phyloP scores from a whole-genome alignment of 768 basidiomycete genomes.

The Obba rivulosa region DNA sequence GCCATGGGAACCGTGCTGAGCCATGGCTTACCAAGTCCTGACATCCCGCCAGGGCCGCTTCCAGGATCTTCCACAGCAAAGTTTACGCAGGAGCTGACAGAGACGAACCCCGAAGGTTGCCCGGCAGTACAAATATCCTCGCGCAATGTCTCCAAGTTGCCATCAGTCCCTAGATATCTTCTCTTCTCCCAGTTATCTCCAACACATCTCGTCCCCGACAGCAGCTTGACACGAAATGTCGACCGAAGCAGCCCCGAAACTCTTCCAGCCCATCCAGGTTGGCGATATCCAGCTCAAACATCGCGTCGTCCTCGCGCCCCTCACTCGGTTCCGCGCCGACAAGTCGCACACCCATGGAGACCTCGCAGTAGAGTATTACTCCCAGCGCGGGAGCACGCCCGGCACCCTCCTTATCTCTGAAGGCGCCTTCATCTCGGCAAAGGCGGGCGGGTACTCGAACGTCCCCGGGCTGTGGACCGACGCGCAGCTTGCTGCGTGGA shows the following conservation, averaged over 20 bases:
- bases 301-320: constrained; percentile 45
- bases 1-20: no score
- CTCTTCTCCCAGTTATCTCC: no score
- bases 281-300: constrained; percentile 38
- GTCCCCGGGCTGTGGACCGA: constrained; percentile 56
- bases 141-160: no score
- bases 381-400: constrained; percentile 37
- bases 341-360: constrained; percentile 27
- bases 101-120: no score
- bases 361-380: constrained; percentile 38
- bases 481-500: constrained; percentile 38
- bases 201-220: no score
- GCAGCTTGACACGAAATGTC: no score
- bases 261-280: constrained; percentile 41
- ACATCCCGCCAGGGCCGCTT: no score
- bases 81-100: no score
- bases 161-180: no score
- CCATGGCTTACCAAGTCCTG: no score
- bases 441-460: constrained; percentile 40
- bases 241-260: constrained; percentile 6
- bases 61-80: no score
- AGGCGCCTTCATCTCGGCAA: constrained; percentile 41
- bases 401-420: constrained; percentile 53
- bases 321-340: constrained; percentile 38
- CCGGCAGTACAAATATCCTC: no score